phyloP scores from a whole-genome alignment of 345 rosid species.

The Eucalyptus fibrosa region DNA sequence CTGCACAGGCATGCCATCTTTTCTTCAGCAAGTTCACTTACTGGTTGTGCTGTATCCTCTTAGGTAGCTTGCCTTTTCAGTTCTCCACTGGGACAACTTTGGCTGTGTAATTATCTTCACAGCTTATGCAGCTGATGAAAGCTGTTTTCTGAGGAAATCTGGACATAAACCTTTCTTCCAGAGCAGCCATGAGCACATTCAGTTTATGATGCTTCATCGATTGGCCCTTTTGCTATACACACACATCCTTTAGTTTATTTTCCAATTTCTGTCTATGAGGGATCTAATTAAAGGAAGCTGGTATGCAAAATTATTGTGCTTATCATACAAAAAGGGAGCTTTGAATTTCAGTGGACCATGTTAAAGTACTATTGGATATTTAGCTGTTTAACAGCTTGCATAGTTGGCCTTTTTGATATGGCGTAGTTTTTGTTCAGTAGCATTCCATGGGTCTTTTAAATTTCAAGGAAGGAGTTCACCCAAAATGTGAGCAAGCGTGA shows the following conservation, averaged over 20 bases:
- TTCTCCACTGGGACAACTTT: not conserved
- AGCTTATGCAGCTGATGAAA: not conserved
- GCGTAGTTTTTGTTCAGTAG: not conserved
- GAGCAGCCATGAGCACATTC: not conserved
- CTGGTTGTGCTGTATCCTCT: not conserved
- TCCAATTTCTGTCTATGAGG: not conserved
- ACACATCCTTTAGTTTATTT: not conserved
- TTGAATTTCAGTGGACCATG: not conserved
- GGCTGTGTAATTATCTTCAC: not conserved
- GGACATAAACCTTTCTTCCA: not conserved
- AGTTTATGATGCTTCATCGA: not conserved
- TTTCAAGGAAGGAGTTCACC: not conserved
- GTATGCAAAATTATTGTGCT: not conserved
- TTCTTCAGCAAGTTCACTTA: not conserved
- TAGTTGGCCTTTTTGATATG: not conserved
- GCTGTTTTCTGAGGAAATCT: not conserved
- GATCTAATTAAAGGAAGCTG: not conserved
- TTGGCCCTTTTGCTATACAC: not conserved
- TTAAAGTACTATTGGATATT: not conserved
- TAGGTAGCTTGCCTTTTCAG: not conserved
- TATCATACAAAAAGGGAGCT: not conserved
- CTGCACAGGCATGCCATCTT: slow-evolving; percentile 45
- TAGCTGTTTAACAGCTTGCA: not conserved
- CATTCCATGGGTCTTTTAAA: not conserved
- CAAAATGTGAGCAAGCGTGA: not conserved